These are phyloP conservation scores for Metschnikowia peoriensis DNA, from an alignment of 805 yeast genomes.

Conservation along the genomic window DNA sequence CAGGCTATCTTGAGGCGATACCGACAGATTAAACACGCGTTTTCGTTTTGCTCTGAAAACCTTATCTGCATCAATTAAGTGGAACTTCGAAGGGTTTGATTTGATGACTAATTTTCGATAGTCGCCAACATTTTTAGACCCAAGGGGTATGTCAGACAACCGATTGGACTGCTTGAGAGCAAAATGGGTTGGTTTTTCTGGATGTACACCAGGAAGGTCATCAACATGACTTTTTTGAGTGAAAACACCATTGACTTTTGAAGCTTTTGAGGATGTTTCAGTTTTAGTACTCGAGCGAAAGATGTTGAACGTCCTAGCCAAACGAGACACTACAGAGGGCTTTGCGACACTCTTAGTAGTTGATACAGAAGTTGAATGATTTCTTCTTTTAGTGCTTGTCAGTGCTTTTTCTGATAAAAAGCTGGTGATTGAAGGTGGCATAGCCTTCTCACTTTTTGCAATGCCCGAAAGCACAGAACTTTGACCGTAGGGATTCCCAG, in stretches of 20 bases:
- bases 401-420: conserved; percentile 20
- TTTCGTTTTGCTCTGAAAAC: conserved; percentile 36
- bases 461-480: conserved; percentile 24
- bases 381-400: conserved; percentile 17
- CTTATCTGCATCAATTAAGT: conserved; percentile 41
- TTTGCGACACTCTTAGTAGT: conserved; percentile 15
- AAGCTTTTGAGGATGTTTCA: conserved; percentile 5
- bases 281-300: conserved; percentile 23
- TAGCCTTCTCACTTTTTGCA: conserved; percentile 18
- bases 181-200: neutral
- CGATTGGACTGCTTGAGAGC: neutral
- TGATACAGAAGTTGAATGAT: conserved; percentile 14
- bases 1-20: neutral
- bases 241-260: conserved; percentile 31
- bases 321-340: conserved; percentile 28
- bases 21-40: conserved; percentile 21
- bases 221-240: conserved; percentile 26
- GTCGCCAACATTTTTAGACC: conserved; percentile 18
- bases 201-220: conserved; percentile 1
- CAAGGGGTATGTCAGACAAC: neutral
- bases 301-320: conserved; percentile 35
- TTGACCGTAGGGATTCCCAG: conserved; percentile 31
- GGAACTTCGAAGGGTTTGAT: conserved; percentile 40
- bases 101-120: conserved; percentile 38
- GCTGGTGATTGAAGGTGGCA: conserved; percentile 37